These are phyloP conservation scores for Clonostachys rhizophaga DNA, from an alignment of 2,329 filamentous ascomycete genomes.

Conservation along the genomic window DNA sequence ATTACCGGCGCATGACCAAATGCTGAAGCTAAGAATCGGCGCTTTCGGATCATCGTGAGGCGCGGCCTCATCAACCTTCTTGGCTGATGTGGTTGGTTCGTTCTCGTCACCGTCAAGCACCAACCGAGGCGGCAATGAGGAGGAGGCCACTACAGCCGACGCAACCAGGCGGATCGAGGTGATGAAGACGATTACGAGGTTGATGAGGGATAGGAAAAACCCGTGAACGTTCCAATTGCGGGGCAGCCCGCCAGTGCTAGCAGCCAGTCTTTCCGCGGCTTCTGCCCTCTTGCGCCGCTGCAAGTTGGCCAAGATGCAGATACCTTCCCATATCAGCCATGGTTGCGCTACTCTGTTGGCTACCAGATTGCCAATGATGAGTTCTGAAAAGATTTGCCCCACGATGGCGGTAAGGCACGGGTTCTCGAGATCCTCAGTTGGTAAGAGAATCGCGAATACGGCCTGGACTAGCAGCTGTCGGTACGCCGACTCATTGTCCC, in stretches of 20 bases:
- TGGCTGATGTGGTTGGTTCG: neutral
- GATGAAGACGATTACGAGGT: constrained; percentile 50
- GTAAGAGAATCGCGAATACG: constrained; percentile 76
- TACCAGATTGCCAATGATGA: constrained; percentile 80
- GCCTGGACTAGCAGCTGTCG: constrained; percentile 84
- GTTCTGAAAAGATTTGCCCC: constrained; percentile 82
- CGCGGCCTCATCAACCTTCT: neutral
- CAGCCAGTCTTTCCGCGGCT: constrained; percentile 6
- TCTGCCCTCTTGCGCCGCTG: constrained; percentile 19
- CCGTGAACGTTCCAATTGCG: constrained; percentile 33
- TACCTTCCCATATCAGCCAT: constrained; percentile 82
- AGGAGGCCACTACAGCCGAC: constrained; percentile 60
- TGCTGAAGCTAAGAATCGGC: constrained; percentile 63
- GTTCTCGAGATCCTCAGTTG: constrained; percentile 89
- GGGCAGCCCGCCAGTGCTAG: neutral
- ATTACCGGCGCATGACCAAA: constrained; percentile 71
- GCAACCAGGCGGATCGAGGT: constrained; percentile 63
- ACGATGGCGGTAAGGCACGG: constrained; percentile 79
- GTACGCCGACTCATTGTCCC: constrained; percentile 75
- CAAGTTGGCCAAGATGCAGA: constrained; percentile 63
- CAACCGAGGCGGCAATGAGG: constrained; percentile 56
- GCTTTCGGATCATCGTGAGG: neutral
- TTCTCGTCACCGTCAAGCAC: constrained; percentile 7
- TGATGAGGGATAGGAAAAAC: constrained; percentile 52
- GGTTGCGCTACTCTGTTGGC: constrained; percentile 78